A percentile compares a stretch with the other conserved stretches of the same genome.
These are phyloP conservation scores for Mrakia frigida DNA, from an alignment of 768 basidiomycete species.

Conservation along the genomic window DNA sequence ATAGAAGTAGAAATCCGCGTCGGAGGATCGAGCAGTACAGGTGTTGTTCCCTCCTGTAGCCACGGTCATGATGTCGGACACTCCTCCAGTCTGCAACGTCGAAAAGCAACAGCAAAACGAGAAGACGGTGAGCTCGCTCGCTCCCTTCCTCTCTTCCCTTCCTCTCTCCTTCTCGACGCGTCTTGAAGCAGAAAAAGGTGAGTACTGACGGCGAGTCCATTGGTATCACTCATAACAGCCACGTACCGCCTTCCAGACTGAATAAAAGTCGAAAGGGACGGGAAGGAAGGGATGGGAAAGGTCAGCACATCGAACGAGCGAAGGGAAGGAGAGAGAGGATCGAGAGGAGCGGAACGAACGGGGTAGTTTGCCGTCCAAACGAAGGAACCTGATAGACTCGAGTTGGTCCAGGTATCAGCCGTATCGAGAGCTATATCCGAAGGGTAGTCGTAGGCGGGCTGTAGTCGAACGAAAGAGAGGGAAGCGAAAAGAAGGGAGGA, in stretches of 20 bases:
- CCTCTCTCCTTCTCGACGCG: neutral
- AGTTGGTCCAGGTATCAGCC: conserved; percentile 9
- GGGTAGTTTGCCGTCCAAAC: conserved; percentile 27
- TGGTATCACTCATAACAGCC: conserved; percentile 27
- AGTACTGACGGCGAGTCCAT: conserved; percentile 14
- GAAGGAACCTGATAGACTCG: neutral
- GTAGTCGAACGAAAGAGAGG: neutral
- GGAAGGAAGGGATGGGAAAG: neutral
- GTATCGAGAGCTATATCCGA: conserved; percentile 9
- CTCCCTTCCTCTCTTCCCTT: neutral
- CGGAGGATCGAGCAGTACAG: neutral
- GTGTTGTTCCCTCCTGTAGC: neutral
- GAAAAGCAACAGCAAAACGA: neutral
- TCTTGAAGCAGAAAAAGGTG: neutral
- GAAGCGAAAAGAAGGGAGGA: neutral
- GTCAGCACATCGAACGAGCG: neutral
- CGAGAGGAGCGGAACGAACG: neutral
- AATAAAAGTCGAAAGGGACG: neutral
- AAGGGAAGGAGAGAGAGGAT: neutral
- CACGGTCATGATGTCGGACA: conserved; percentile 27
- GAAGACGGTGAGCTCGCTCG: neutral
- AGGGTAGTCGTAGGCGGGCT: conserved; percentile 30
- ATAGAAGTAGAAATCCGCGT: conserved; percentile 19
- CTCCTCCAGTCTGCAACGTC: conserved; percentile 25
- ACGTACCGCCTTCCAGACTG: conserved; percentile 21